Conservation (phyloP, 2,329 filamentous ascomycete species). For the Colletotrichum viniferum region DNA sequence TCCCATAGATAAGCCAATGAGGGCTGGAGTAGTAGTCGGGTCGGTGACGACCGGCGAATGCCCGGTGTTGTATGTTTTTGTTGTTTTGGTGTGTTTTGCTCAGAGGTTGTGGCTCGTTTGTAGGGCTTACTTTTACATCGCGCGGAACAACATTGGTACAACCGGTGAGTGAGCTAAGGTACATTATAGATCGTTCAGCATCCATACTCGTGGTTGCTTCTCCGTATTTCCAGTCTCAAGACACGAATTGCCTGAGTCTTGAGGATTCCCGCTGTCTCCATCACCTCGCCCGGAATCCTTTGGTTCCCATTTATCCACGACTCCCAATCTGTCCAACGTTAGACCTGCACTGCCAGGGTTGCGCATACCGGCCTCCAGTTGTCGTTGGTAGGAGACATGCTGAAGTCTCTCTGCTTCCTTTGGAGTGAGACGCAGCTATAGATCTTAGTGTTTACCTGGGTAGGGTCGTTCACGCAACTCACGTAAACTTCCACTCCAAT, state of each 20-base stretch:
- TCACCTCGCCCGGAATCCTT: background rate
- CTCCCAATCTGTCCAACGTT: slow-evolving; percentile 44
- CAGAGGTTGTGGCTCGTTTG: background rate
- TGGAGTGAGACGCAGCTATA: slow-evolving; percentile 55
- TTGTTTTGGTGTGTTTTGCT: background rate
- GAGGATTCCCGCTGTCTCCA: background rate
- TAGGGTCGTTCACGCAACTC: slow-evolving; percentile 21
- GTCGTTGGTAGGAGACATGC: slow-evolving; percentile 59
- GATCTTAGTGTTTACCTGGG: background rate
- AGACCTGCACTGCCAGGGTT: slow-evolving; percentile 53
- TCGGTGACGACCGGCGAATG: background rate
- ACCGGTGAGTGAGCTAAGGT: background rate
- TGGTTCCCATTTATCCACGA: slow-evolving; percentile 26
- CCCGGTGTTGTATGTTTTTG: background rate
- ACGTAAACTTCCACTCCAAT: slow-evolving; percentile 54
- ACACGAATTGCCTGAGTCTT: background rate
- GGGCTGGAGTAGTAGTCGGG: background rate
- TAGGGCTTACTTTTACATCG: background rate
- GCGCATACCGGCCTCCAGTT: slow-evolving; percentile 56
- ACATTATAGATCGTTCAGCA: background rate
- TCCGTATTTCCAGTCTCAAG: background rate
- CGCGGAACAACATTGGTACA: background rate
- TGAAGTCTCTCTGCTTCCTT: slow-evolving; percentile 57
- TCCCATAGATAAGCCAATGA: background rate
- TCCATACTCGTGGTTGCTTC: background rate